Evolutionary conservation across 352 stramenopile genomes (phyloP).

Genomic region (Phytophthora multivora): DNA sequence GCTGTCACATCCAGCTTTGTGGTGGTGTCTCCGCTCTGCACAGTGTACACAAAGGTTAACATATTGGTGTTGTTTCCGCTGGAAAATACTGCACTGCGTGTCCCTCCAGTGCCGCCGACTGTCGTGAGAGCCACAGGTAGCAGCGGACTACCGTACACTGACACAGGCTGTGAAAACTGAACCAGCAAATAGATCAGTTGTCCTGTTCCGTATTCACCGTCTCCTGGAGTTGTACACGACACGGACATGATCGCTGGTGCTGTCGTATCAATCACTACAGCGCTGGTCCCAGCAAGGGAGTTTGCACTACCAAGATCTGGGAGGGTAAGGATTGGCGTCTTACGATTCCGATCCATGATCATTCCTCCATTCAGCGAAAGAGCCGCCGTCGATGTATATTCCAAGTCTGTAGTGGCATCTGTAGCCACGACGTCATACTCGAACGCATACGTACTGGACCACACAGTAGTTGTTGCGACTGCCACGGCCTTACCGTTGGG

Average conservation of each 20-base stretch:
- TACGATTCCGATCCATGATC: conserved; percentile 76
- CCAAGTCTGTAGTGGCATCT: conserved; percentile 55
- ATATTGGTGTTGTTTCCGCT: conserved; percentile 75
- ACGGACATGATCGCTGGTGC: conserved; percentile 64
- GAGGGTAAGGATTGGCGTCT: conserved; percentile 55
- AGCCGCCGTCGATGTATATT: conserved; percentile 65
- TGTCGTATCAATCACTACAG: conserved; percentile 73
- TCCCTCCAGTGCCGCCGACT: conserved; percentile 41
- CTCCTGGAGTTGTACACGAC: conserved; percentile 46
- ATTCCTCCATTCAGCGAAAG: conserved; percentile 55
- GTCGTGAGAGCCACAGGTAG: conserved; percentile 51
- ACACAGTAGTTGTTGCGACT: conserved; percentile 51
- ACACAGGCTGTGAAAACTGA: conserved; percentile 62
- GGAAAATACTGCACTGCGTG: conserved; percentile 47
- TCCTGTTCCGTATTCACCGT: conserved; percentile 73
- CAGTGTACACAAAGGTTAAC: conserved; percentile 73
- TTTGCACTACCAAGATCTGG: conserved; percentile 43
- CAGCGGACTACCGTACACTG: conserved; percentile 65
- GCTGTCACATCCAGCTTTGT: conserved; percentile 55
- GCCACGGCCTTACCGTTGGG: conserved; percentile 61
- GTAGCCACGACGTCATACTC: conserved; percentile 68
- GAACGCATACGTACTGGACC: conserved; percentile 65
- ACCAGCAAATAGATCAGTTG: conserved; percentile 68
- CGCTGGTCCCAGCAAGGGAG: conserved; percentile 57
- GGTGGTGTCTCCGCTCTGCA: conserved; percentile 60